These are phyloP conservation scores for Heliosperma pusillum DNA, from an alignment of 148 eudicot species.

Conservation along the genomic window DNA sequence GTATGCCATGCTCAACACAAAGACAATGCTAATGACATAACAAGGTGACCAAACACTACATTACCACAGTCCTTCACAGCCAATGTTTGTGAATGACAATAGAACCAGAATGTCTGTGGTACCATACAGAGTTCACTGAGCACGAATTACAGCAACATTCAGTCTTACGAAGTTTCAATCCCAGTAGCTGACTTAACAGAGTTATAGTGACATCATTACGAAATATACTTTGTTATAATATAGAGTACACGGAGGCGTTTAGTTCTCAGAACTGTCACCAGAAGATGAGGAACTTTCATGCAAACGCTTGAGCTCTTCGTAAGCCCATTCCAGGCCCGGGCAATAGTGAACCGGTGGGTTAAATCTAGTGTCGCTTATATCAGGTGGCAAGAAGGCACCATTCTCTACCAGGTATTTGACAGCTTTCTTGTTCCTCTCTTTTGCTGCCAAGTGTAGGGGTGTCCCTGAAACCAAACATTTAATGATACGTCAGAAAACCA, in stretches of 20 bases:
- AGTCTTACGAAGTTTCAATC: no score
- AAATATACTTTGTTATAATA: no score
- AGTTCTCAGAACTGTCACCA: constrained; percentile 57
- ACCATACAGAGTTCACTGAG: background rate
- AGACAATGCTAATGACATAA: no score
- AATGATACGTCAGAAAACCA: background rate
- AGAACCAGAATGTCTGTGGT: no score
- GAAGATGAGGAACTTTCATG: constrained; percentile 50
- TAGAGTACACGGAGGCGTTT: constrained; percentile 18
- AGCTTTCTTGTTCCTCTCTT: constrained; percentile 77
- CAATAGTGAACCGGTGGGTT: constrained; percentile 97
- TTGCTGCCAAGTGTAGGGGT: constrained; percentile 94
- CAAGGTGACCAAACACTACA: background rate
- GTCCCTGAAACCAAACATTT: constrained; percentile 58
- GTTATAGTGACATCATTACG: no score
- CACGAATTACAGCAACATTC: background rate
- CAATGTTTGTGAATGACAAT: no score
- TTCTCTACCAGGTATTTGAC: constrained; percentile 78
- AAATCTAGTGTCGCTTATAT: constrained; percentile 77
- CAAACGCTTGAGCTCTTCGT: constrained; percentile 77
- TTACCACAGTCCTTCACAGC: background rate
- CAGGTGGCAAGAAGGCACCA: constrained; percentile 91
- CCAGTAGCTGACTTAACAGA: no score
- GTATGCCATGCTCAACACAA: no score
- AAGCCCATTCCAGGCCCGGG: constrained; percentile 98